Base-by-base conservation (phyloP, 192 early-diverging fungal species). In the Coemansia aciculifera region DNA sequence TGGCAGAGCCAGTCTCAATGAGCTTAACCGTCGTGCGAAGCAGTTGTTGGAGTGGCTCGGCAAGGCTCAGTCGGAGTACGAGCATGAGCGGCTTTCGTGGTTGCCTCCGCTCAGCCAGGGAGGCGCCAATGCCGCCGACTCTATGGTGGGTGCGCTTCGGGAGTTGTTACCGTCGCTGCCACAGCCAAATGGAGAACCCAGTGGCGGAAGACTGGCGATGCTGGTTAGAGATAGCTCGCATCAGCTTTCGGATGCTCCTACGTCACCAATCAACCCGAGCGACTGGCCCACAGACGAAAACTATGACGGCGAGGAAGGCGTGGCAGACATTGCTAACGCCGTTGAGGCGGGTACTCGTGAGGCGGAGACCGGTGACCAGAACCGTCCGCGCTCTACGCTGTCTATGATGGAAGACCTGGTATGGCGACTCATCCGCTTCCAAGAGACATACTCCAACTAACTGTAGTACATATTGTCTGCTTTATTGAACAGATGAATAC, bases 41-140 rank as follows among this genome's bases (percentile, higher is more conserved):
- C 75, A 83, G 75, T 59, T 83, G 46, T 69, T 83, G 13, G 80
- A 83, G 46, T 83, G 80, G 80, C 69, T 83, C 66, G 80, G 80
- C 40, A 83, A 78, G 49, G 72, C 73, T 3, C 80, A 83, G 49
- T 59, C 76, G 6, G 80, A 83, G 62, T 83, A 78, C 31, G 76
- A 78, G 56, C 80, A 72, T n/a, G 80, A 83, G 66, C 68, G 69
- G 13, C 21, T 44, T n/a, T 15, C 63, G 5, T 74, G 71, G 75
- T 21, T 67, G 34, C 24, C 15, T n/a, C 67, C 70, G 17, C 63
- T 56, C 13, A 12, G 19, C 7, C 23, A 44, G 60, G 17, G 21
- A 31, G 27, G 27, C 11, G 67, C 32, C 9, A 43, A 5, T 11
- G 11, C 21, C 2, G 27, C 27, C n/a, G 5, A 15, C 36, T 24